phyloP scores from a whole-genome alignment of 176 grass and related monocot species.

The Phoenix dactylifera region DNA sequence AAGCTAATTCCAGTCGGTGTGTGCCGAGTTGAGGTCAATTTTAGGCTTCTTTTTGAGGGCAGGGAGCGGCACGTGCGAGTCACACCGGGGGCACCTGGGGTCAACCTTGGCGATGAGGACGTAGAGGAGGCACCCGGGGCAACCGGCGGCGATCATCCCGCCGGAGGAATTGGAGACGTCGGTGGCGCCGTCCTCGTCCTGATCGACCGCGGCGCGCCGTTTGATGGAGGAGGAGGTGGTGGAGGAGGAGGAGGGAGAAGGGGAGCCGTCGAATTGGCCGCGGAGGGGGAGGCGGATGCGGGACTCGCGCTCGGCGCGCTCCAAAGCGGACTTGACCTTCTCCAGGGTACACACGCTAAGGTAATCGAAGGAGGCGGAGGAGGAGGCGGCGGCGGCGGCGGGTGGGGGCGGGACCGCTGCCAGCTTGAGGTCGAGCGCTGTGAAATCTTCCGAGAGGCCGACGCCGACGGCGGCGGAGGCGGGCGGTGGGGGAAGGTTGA shows the following conservation, averaged over 20 bases:
- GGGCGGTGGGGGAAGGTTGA: neutral
- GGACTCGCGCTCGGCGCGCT: slow-evolving; percentile 61
- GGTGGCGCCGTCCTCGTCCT: slow-evolving; percentile 32
- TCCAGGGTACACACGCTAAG: slow-evolving; percentile 92
- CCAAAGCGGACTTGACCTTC: slow-evolving; percentile 68
- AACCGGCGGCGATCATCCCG: slow-evolving; percentile 70
- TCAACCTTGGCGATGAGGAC: slow-evolving; percentile 76
- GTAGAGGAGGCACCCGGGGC: slow-evolving; percentile 84
- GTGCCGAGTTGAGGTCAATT: slow-evolving; percentile 42
- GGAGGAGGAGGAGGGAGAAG: slow-evolving; percentile 46
- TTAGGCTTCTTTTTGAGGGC: slow-evolving; percentile 43
- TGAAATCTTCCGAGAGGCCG: neutral
- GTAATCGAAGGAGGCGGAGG: slow-evolving; percentile 19
- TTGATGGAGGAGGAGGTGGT: slow-evolving; percentile 54
- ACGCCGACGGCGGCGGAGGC: neutral
- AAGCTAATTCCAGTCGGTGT: too few species aligned
- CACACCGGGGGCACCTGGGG: slow-evolving; percentile 76
- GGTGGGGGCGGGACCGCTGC: neutral
- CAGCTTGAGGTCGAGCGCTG: neutral
- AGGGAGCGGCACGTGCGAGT: slow-evolving; percentile 44
- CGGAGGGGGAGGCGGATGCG: slow-evolving; percentile 33
- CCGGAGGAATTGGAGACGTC: slow-evolving; percentile 55
- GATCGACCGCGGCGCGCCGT: slow-evolving; percentile 23
- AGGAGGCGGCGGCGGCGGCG: too few species aligned
- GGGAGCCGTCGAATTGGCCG: slow-evolving; percentile 14